Base-by-base conservation (phyloP, 2,329 filamentous ascomycete genomes). In the Penicillium sp. region DNA sequence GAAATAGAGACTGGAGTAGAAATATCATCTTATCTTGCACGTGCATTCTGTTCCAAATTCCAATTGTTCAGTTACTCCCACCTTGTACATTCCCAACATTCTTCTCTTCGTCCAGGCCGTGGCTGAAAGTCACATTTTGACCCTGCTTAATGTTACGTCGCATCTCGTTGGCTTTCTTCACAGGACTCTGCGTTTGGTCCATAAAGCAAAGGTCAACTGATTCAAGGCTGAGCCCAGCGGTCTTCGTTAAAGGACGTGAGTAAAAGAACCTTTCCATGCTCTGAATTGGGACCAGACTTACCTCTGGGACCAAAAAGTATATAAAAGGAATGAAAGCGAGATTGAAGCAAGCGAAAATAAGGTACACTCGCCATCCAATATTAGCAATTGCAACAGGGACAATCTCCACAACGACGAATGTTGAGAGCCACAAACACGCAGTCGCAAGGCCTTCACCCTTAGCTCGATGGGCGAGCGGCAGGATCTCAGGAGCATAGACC, bases 341-440 rank as follows among this genome's bases (percentile, higher is more conserved):
- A 66, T 87, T 88, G 76, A 90, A 90, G 14, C 84, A 79, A 11
- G 80, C 89, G 64, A 92, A 92, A 57, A 92, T 78, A 69, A 91
- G 81, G 70, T 91, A 92, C 56, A 84, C 84, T 62, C 80, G 64
- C 73, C 79, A 82, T 51, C 74, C 55, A 60, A 82, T 82, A 64
- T 77, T 82, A 56, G 77, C 76, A 55, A 83, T 82, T 0, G 80
- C 77, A 0, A 79, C 78, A 0, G 81, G 81, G 0, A 81, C 78
- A 60, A 84, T 48, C 20, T 54, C 52, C n/a, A 54, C 75, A 55
- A 82, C 80, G 55, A 83, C 80, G 1, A 83, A 72, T 0, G 77
- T 77, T 58, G 84, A 82, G 63, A 78, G 77, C 25, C 77, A 74
- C 58, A 81, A 78, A 46, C 78, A 56, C 6, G 48, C 57, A 7